Evolutionary conservation across 1,139 yeast genomes (phyloP).

Genomic region (Protomyces macrosporus): DNA sequence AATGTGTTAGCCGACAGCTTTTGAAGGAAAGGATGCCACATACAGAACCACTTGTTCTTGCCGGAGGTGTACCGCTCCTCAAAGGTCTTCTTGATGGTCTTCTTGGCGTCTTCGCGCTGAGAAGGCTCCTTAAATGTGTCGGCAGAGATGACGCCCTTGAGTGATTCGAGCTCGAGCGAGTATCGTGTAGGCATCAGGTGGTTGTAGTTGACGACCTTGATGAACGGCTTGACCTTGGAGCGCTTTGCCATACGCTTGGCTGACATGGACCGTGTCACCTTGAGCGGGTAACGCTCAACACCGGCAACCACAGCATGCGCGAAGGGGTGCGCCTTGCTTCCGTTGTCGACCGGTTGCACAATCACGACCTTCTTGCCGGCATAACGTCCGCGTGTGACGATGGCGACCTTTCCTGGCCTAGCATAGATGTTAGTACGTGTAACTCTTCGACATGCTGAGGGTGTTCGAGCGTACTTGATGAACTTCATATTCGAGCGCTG

Average conservation of each 20-base stretch:
- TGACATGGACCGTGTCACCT: constrained; percentile 92
- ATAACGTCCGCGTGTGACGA: constrained; percentile 99
- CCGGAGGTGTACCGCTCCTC: constrained; percentile 75
- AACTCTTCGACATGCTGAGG: neutral
- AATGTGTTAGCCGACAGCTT: neutral
- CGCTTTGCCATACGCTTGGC: constrained; percentile 96
- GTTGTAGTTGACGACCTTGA: constrained; percentile 99
- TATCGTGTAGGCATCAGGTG: constrained; percentile 99
- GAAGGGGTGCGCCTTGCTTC: constrained; percentile 97
- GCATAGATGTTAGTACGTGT: neutral
- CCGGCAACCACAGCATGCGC: constrained; percentile 99
- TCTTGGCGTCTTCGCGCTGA: constrained; percentile 98
- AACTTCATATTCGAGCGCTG: neutral
- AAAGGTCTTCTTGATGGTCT: constrained; percentile 97
- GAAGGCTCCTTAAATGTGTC: constrained; percentile 97
- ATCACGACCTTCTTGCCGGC: constrained; percentile 99
- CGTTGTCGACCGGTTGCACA: constrained; percentile 98
- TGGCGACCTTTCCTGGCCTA: constrained; percentile 49
- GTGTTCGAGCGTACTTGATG: neutral
- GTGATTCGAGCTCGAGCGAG: constrained; percentile 92
- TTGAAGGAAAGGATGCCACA: neutral
- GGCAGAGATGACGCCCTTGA: constrained; percentile 85
- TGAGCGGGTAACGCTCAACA: constrained; percentile 97
- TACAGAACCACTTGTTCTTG: constrained; percentile 27
- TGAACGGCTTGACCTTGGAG: constrained; percentile 98